These are phyloP conservation scores for Helotiales sp. DNA, from an alignment of 2,329 filamentous ascomycete species.

Conservation along the genomic window DNA sequence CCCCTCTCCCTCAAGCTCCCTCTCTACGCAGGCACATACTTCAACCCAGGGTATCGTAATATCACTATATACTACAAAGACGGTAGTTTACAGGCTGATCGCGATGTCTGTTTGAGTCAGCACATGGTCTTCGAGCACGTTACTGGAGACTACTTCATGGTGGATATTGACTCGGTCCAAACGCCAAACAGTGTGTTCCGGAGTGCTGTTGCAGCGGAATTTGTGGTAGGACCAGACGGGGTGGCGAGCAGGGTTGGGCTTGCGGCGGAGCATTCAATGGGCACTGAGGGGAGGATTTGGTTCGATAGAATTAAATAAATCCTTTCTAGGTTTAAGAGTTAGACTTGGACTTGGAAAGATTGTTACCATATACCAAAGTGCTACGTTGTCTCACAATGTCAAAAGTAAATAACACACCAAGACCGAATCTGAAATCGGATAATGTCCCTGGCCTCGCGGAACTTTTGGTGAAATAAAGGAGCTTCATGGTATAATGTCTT, in stretches of 20 bases:
- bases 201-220: constrained; percentile 26
- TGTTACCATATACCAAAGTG: no score
- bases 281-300: constrained; percentile 30
- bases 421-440: no score
- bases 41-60: constrained; percentile 42
- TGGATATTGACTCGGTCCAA: constrained; percentile 13
- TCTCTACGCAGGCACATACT: constrained; percentile 44
- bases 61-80: constrained; percentile 23
- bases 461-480: no score
- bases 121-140: constrained; percentile 28
- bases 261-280: constrained; percentile 26
- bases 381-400: no score
- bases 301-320: constrained; percentile 25
- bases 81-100: constrained; percentile 1
- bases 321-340: no score
- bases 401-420: no score
- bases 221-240: constrained; percentile 27
- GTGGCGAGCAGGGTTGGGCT: constrained; percentile 22
- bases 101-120: constrained; percentile 16
- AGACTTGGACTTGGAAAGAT: no score
- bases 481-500: no score
- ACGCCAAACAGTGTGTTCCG: constrained; percentile 19
- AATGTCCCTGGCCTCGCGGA: no score
- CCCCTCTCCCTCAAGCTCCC: constrained; percentile 38
- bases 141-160: constrained; percentile 32